Percentiles rank a stretch among this genome's conserved stretches.
Conservation (phyloP, 2,329 filamentous ascomycete species). For the Aspergillus caelatus region DNA sequence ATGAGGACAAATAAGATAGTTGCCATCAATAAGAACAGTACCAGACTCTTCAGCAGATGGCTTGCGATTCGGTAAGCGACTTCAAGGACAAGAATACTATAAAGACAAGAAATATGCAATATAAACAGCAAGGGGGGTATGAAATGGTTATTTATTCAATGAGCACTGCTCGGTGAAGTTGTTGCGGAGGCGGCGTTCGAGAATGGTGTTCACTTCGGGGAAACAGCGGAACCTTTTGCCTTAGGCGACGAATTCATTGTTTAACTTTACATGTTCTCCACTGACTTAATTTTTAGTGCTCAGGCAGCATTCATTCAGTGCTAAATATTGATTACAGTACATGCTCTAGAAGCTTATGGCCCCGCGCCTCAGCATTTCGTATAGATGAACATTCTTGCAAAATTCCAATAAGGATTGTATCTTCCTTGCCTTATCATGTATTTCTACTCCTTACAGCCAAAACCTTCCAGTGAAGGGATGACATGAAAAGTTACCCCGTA, state of each 20-base stretch:
- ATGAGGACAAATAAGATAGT: constrained; percentile 18
- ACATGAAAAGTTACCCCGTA: not conserved
- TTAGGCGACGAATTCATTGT: not conserved
- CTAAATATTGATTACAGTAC: not conserved
- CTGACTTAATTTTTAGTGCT: not conserved
- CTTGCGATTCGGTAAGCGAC: not conserved
- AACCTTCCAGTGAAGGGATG: not conserved
- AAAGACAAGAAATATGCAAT: not conserved
- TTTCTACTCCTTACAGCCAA: not conserved
- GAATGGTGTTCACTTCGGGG: constrained; percentile 3
- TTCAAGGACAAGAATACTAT: not conserved
- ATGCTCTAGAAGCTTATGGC: not conserved
- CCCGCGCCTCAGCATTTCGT: not conserved
- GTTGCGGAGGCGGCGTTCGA: constrained; percentile 1
- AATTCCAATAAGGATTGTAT: not conserved
- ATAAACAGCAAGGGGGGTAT: not conserved
- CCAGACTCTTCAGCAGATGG: not conserved
- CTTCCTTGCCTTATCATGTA: not conserved
- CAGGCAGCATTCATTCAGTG: not conserved
- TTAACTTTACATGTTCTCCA: not conserved
- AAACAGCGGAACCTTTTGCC: not conserved
- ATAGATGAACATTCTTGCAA: not conserved
- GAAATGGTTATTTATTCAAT: not conserved
- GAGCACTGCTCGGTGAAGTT: constrained; percentile 4
- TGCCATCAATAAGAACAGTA: constrained; percentile 21